Evolutionary conservation across 2,329 filamentous ascomycete species (phyloP).

Genomic region (Aspergillus spinulosporus): DNA sequence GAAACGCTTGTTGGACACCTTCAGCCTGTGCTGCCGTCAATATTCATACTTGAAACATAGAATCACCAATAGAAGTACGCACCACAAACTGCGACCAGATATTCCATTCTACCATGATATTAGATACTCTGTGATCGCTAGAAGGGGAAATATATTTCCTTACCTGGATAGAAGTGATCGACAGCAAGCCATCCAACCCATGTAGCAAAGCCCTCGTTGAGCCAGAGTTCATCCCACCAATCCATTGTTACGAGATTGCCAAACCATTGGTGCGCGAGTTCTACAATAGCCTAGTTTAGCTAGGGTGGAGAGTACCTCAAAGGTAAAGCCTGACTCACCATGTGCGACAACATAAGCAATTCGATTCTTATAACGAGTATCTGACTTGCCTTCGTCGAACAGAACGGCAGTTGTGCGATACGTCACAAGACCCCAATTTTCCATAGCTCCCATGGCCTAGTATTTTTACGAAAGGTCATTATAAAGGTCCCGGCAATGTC

Average conservation of each 20-base stretch:
- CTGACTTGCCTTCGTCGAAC: constrained; percentile 91
- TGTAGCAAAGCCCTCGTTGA: constrained; percentile 95
- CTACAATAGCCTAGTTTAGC: constrained; percentile 39
- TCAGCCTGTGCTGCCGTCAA: constrained; percentile 64
- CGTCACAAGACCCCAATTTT: constrained; percentile 95
- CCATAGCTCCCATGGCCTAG: constrained; percentile 70
- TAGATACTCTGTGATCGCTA: constrained; percentile 15
- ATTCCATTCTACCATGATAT: constrained; percentile 70
- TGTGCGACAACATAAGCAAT: constrained; percentile 97
- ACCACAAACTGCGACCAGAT: constrained; percentile 95
- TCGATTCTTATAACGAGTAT: constrained; percentile 85
- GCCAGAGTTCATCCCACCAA: constrained; percentile 92
- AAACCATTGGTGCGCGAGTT: constrained; percentile 95
- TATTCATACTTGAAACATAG: constrained; percentile 33
- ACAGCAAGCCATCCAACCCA: constrained; percentile 96
- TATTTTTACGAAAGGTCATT: not conserved
- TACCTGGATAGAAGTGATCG: constrained; percentile 81
- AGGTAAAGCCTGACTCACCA: constrained; percentile 36
- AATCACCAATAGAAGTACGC: constrained; percentile 59
- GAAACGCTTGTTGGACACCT: constrained; percentile 87
- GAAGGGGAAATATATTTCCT: constrained; percentile 17
- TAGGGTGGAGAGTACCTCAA: not conserved
- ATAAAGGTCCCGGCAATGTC: not conserved
- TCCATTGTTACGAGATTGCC: constrained; percentile 95
- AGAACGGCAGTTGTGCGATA: constrained; percentile 93